A percentile compares a stretch with the other conserved stretches of the same genome.
These are phyloP conservation scores for Mortierella sp. DNA, from an alignment of 371 early-diverging fungal genomes.

Conservation along the genomic window DNA sequence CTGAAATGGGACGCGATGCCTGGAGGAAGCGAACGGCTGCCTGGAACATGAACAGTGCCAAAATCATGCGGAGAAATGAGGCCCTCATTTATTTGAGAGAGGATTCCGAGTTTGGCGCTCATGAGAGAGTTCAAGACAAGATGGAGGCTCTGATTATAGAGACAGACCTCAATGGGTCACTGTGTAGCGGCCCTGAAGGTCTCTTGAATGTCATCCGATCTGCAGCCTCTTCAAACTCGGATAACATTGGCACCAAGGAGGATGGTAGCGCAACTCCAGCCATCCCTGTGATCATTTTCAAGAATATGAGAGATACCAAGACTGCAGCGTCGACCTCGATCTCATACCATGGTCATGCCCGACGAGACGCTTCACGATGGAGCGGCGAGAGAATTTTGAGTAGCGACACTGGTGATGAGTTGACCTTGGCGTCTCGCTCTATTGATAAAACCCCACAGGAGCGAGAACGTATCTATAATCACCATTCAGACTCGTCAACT, in stretches of 20 bases:
- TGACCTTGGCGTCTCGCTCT: background rate
- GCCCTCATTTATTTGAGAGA: conserved; percentile 26
- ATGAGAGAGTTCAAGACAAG: conserved; percentile 24
- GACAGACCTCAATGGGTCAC: conserved; percentile 31
- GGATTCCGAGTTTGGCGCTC: background rate
- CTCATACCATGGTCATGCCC: conserved; percentile 38
- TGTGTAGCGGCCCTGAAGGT: conserved; percentile 28
- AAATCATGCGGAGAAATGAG: conserved; percentile 30
- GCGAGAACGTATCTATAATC: conserved; percentile 12
- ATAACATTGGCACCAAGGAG: too few species aligned
- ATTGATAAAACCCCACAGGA: conserved; percentile 6
- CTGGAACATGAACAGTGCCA: conserved; percentile 42
- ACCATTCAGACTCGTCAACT: conserved; percentile 27
- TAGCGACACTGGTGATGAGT: conserved; percentile 37
- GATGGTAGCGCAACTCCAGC: background rate
- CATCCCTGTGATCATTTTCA: conserved; percentile 51
- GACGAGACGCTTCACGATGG: conserved; percentile 43
- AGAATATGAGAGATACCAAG: conserved; percentile 41
- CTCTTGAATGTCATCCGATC: conserved; percentile 36
- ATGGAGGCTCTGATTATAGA: conserved; percentile 50
- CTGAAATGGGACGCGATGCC: conserved; percentile 32
- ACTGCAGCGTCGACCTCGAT: conserved; percentile 26
- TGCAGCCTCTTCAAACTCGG: background rate
- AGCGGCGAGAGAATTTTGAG: conserved; percentile 45
- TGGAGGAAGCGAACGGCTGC: conserved; percentile 40